Evolutionary conservation across 768 basidiomycete species (phyloP).

Genomic region (Podaxis sp.): DNA sequence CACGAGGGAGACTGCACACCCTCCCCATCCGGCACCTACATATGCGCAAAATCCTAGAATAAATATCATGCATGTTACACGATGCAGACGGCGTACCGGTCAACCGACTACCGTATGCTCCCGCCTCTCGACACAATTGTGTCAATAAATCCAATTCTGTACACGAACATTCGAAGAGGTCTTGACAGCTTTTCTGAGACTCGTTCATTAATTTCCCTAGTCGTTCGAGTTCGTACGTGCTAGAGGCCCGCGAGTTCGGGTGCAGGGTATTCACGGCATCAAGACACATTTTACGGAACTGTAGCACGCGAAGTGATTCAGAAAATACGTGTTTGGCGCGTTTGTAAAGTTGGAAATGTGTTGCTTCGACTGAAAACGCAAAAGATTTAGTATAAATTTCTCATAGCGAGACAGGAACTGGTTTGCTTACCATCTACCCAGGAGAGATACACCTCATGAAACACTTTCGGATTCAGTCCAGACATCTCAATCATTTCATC

Average conservation of each 20-base stretch:
- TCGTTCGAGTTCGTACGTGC: slow-evolving; percentile 31
- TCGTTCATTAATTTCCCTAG: slow-evolving; percentile 80
- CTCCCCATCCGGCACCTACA: slow-evolving; percentile 88
- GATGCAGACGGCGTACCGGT: slow-evolving; percentile 52
- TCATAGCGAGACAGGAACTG: neutral
- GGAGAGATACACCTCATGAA: slow-evolving; percentile 69
- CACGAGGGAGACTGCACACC: slow-evolving; percentile 83
- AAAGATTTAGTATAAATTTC: neutral
- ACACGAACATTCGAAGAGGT: slow-evolving; percentile 77
- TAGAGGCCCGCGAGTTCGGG: slow-evolving; percentile 18
- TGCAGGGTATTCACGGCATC: slow-evolving; percentile 16
- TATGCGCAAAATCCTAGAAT: neutral
- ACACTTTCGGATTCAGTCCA: slow-evolving; percentile 52
- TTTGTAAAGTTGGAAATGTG: slow-evolving; percentile 80
- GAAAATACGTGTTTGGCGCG: slow-evolving; percentile 79
- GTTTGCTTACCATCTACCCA: slow-evolving; percentile 71
- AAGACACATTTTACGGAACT: slow-evolving; percentile 71
- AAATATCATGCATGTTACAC: neutral
- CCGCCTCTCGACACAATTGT: slow-evolving; percentile 60
- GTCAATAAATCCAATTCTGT: slow-evolving; percentile 75
- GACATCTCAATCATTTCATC: slow-evolving; percentile 72
- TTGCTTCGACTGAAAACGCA: slow-evolving; percentile 62
- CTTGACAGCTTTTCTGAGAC: slow-evolving; percentile 69
- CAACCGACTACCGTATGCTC: slow-evolving; percentile 80
- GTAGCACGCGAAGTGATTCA: slow-evolving; percentile 79